Base-by-base conservation (phyloP, 2,329 filamentous ascomycete species). In the Coleophoma crateriformis region DNA sequence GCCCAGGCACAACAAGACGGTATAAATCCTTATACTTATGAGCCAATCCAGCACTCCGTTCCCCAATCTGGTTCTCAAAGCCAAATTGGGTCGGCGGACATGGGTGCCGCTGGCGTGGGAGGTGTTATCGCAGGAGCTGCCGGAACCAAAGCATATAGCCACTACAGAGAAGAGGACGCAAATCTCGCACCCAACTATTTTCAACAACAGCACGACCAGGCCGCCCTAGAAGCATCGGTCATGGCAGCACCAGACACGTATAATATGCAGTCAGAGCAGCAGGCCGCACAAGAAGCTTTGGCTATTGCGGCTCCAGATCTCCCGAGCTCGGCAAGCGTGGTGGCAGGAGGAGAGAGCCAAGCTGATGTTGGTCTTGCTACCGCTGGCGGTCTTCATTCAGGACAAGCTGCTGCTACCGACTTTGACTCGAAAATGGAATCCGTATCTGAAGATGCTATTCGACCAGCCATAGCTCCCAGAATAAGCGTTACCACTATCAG, bases 1-100 rank as follows among this genome's bases (percentile, higher is more conserved):
- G 67, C 74, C 50, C 70, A 77, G 52, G 78, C 76, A 3, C 67
- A 71, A 50, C 66, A 77, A 54, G 78, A 82, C 52, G 77, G 78
- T 7, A 69, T 81, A 37, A 82, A 82, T 57, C 78, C 78, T 2
- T 81, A 82, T 55, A 80, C 72, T 33, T 56, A 56, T 45, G 51
- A 64, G 52, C 61, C 58, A n/a, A 59, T 64, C 52, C 40, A 54
- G 15, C 50, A 54, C 40, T 39, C 46, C 35, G 27, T 35, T 40
- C 46, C 37, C 32, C 33, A 20, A 19, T 15, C 15, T n/a, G 19
- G 15, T 8, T 38, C 33, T 13, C 17, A 37, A 8, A 22, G 14
- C 15, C 27, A 27, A 27, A 8, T 14, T n/a, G 17, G 38, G 14
- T 35, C 17, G 10, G 42, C 27, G 14, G 27, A 15, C 2, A 20